Base-by-base conservation (phyloP, 371 early-diverging fungal genomes). In the Sporodiniella umbellata region DNA sequence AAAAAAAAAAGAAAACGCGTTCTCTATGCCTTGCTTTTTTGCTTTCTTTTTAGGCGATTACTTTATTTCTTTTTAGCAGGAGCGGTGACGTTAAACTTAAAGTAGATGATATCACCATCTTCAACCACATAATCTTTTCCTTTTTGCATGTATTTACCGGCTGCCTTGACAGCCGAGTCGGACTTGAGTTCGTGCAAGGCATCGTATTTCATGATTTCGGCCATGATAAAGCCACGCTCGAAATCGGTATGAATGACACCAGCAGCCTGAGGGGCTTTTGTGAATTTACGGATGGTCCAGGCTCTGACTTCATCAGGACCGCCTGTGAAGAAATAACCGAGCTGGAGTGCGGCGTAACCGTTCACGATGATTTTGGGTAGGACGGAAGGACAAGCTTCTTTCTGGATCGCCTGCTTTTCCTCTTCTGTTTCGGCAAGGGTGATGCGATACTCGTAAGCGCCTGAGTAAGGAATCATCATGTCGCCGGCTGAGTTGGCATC, bases 291-390 rank as follows among this genome's bases (percentile, higher is more conserved):
- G 49, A 94, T 87, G 22, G 98, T 98, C 98, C 98, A 98, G 11
- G 95, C 89, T 52, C 96, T 84, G 17, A 96, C 96, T 75, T 99
- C 99, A 57, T 89, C 87, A 8, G 86, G 81, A 45, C 99, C 99
- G 47, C 85, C 92, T 2, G 99, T 99, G 72, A 99, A 99, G 80
- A 88, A 99, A 77, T 97, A 97, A 59, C 90, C 86, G 19, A 99
- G 77, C 47, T 89, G 80, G 43, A 99, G 80, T 28, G 92, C 84
- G 40, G 85, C 77, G 70, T 99, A 96, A 26, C 99, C 99, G 12
- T 86, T 79, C 12, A 87, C 81, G 54, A 99, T 91, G 56, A 99
- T 91, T 78, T 94, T 95, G 58, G 90, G 90, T 44, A 93, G 64
- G 8, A 86, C 86, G 35, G 93, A 93, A 23, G 60, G 50, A 12